A percentile compares a stretch with the other conserved stretches of the same genome.
Evolutionary conservation across 805 yeast genomes (phyloP).

Genomic region (Suhomyces faveliae): DNA sequence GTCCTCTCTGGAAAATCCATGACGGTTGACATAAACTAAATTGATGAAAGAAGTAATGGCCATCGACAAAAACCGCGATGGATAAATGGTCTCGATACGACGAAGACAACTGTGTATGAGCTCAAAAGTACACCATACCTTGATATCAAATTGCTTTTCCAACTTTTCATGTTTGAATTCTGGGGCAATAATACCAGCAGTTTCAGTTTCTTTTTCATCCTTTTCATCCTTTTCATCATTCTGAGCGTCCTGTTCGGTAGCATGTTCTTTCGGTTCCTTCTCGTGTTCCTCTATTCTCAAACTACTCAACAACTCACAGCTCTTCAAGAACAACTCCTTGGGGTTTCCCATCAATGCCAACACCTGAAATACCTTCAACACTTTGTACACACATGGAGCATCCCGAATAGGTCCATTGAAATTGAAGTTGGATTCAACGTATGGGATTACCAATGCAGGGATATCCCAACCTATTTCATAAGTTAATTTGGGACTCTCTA

Average conservation of each 20-base stretch:
- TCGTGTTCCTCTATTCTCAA: constrained; percentile 8
- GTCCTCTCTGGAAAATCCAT: constrained; percentile 20
- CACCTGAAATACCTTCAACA: constrained; percentile 55
- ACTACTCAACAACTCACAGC: constrained; percentile 59
- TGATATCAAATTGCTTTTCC: constrained; percentile 46
- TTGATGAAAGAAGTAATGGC: constrained; percentile 59
- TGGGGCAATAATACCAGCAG: neutral
- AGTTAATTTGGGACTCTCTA: constrained; percentile 47
- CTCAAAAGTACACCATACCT: constrained; percentile 67
- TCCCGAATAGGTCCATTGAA: constrained; percentile 28
- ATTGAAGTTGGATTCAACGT: constrained; percentile 41
- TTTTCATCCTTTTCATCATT: neutral
- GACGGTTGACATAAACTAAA: constrained; percentile 34
- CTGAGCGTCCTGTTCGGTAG: constrained; percentile 1
- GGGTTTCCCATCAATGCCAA: constrained; percentile 73
- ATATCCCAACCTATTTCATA: constrained; percentile 88
- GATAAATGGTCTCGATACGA: constrained; percentile 65
- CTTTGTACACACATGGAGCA: constrained; percentile 37
- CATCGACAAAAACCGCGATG: constrained; percentile 77
- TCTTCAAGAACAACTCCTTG: constrained; percentile 71
- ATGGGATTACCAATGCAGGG: constrained; percentile 64
- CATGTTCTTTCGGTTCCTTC: constrained; percentile 10
- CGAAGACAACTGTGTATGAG: constrained; percentile 57
- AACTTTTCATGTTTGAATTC: neutral
- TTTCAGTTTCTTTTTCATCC: neutral